Conservation (phyloP, 495 filamentous ascomycete species). For the Penicillium canariense region DNA sequence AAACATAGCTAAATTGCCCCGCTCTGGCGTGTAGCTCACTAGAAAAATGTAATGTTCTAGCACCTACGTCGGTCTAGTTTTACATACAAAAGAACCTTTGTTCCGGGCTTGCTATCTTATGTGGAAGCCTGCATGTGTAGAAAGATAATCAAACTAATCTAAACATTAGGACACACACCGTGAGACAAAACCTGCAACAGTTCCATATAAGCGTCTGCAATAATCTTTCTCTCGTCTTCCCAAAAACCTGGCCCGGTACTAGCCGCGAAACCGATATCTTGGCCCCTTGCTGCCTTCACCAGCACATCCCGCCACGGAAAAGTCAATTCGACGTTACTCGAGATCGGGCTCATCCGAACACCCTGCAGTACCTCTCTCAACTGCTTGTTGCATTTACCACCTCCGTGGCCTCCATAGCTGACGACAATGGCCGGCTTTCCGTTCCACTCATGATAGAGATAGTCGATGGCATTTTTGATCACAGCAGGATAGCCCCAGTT, state of each 20-base stretch:
- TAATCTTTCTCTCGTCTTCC: background rate
- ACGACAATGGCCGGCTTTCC: slow-evolving; percentile 52
- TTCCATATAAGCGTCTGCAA: background rate
- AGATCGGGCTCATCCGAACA: background rate
- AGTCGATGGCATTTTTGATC: slow-evolving; percentile 59
- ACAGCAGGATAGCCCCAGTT: slow-evolving; percentile 49
- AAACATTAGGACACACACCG: too few species aligned
- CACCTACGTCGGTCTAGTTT: too few species aligned
- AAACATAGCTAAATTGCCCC: too few species aligned
- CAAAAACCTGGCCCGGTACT: background rate
- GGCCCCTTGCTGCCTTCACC: background rate
- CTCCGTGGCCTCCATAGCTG: slow-evolving; percentile 50
- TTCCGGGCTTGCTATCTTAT: too few species aligned
- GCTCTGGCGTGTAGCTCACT: too few species aligned
- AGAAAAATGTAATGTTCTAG: too few species aligned
- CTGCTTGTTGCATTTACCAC: slow-evolving; percentile 22
- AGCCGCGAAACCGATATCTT: background rate
- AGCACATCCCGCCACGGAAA: background rate
- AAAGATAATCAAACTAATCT: too few species aligned
- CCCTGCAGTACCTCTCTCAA: background rate
- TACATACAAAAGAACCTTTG: too few species aligned
- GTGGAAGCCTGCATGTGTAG: too few species aligned
- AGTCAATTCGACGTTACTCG: background rate
- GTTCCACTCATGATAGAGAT: slow-evolving; percentile 54
- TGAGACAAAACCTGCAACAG: background rate